Evolutionary conservation across 768 basidiomycete genomes (phyloP), one percentile per base, ranked within the genome.

Genomic region (Trametes sanguinea): DNA sequence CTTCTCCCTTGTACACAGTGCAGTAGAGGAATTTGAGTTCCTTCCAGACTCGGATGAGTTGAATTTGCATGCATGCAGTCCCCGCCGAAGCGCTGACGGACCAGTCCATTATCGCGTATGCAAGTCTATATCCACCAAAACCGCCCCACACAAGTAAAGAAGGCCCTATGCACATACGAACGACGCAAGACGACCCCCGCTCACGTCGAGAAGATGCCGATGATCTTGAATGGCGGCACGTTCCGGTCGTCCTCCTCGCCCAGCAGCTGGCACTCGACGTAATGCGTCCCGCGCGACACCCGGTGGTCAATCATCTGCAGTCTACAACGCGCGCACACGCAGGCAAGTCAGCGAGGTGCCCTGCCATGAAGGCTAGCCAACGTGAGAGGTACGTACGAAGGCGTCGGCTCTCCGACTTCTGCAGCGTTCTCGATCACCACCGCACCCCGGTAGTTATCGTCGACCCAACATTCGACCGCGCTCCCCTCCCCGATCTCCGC

Each of bases 391-490:
- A 70, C 90, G 67, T 73, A 94, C 93, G 83, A 81, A 33, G 93
- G 83, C 54, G 80, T 83, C 0, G 85, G 75, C 57, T 85, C 85
- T 3, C 75, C 78, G 6, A 87, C 77, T 59, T 89, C 85, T 3
- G 81, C 92, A 1, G 85, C 85, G 70, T 98, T 95, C 73, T 87
- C 85, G 60, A 98, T 80, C 44, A 86, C 81, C 62, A 84, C 85
- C 32, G 86, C 88, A 4, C 97, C 96, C 0, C 68, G 75, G 65
- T 87, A 84, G 72, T 99, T 99, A 73, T 99, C 95, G 73, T 99
- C 97, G 35, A 99, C 97, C 96, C 96, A 98, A 73, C 97, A 98
- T 68, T 91, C 85, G 3, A 95, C 79, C 54, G 83, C 81, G 67
- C 87, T 87, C 35, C 92, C 89, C 5, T 71, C 78, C 5, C 83